Evolutionary conservation across 2,329 filamentous ascomycete genomes (phyloP).

Genomic region (Emericellopsis atlantica): DNA sequence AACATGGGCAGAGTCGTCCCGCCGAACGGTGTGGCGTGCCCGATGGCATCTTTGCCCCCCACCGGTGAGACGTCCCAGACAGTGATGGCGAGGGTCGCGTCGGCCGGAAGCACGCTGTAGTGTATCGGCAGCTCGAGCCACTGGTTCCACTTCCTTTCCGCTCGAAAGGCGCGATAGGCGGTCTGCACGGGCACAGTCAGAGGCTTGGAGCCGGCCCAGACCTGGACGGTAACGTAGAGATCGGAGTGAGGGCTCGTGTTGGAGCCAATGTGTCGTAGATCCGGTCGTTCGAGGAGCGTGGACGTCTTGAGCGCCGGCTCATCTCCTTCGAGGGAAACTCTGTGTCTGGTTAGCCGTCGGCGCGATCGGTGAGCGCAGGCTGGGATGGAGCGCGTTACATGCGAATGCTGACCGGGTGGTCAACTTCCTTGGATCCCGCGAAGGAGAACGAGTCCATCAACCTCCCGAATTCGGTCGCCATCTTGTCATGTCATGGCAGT

Average conservation of each 20-base stretch:
- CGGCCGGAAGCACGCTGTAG: constrained; percentile 70
- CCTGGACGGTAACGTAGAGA: constrained; percentile 81
- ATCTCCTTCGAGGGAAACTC: constrained; percentile 34
- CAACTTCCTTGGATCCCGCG: constrained; percentile 74
- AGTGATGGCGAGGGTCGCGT: constrained; percentile 80
- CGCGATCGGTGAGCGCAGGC: constrained; percentile 1
- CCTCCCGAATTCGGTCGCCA: constrained; percentile 25
- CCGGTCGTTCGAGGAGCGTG: constrained; percentile 62
- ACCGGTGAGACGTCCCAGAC: constrained; percentile 87
- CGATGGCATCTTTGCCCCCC: constrained; percentile 54
- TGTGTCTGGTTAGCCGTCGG: constrained; percentile 12
- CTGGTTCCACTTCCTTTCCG: constrained; percentile 74
- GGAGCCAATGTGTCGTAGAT: constrained; percentile 78
- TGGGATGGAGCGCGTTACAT: constrained; percentile 31
- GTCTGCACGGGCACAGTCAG: constrained; percentile 87
- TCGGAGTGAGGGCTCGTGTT: constrained; percentile 75
- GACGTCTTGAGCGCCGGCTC: constrained; percentile 37
- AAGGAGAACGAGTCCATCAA: constrained; percentile 99
- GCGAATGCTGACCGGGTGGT: constrained; percentile 57
- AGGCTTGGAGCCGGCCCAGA: constrained; percentile 94
- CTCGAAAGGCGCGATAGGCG: constrained; percentile 81
- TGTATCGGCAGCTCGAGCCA: constrained; percentile 83
- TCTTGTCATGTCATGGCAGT: constrained; percentile 14
- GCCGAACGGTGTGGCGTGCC: constrained; percentile 81
- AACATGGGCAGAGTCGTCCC: constrained; percentile 90